Conservation (phyloP, 2,329 filamentous ascomycete species). For the Leptodontidium sp. region DNA sequence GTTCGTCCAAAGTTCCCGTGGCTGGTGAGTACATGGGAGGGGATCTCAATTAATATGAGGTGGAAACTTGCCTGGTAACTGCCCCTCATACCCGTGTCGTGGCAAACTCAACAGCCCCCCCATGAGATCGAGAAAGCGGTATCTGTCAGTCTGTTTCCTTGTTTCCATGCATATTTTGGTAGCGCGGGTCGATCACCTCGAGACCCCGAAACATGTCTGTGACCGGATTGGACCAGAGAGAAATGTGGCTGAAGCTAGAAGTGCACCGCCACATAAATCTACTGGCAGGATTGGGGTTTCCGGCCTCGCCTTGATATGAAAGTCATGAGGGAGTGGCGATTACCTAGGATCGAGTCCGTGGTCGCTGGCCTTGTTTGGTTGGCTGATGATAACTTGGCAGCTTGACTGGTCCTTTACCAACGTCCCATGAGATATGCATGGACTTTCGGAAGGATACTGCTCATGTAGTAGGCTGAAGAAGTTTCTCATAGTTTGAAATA, state of each 20-base stretch:
- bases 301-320: no score
- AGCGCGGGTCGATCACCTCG: slow-evolving; percentile 17
- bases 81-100: slow-evolving; percentile 26
- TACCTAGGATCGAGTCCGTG: no score
- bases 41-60: background rate
- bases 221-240: slow-evolving; percentile 17
- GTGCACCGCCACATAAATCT: slow-evolving; percentile 34
- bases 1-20: slow-evolving; percentile 24
- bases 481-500: no score
- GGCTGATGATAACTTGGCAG: no score
- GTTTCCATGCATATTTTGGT: slow-evolving; percentile 29
- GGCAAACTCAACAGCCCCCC: slow-evolving; percentile 30
- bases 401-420: no score
- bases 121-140: slow-evolving; percentile 14
- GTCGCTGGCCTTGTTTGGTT: no score
- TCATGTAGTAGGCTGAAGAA: no score
- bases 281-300: background rate
- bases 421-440: no score
- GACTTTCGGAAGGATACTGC: no score
- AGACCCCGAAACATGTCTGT: background rate
- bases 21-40: slow-evolving; percentile 16
- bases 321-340: no score
- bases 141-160: slow-evolving; percentile 26
- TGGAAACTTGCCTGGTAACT: slow-evolving; percentile 1
- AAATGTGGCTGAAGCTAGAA: slow-evolving; percentile 29